Evolutionary conservation across 805 yeast genomes (phyloP), one percentile per base, ranked within the genome.

Genomic region (Saccharomycopsis oosterbeekiorum): DNA sequence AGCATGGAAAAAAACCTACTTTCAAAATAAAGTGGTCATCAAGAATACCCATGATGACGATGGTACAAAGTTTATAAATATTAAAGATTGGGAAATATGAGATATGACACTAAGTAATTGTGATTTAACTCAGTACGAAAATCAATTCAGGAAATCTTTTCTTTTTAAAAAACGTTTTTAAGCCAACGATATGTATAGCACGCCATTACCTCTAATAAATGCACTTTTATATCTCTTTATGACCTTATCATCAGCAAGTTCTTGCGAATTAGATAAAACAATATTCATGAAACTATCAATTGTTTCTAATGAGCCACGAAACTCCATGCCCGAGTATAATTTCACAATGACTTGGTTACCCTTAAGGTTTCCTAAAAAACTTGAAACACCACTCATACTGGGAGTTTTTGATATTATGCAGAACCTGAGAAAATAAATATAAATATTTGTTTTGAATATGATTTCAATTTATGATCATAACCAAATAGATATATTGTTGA

Each of bases 211-310:
- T 73, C 96, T 82, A 66, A 90, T 83, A 70, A 90, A 90, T 36
- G 89, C 91, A 72, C 89, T 96, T 39, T 89, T 89, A 64, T 83
- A 85, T 34, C 73, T 75, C 64, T 79, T 81, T 42, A 79, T 81
- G 54, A 71, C 69, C 56, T 78, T 77, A 6, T 80, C 81, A 59
- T 76, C 74, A 40, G 82, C 81, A 55, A 74, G 72, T 70, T 94
- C 99, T 56, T 82, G 78, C 3, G 96, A 84, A 11, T 64, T 36
- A 64, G 84, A 80, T 60, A 94, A 78, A 1, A 93, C 96, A 57
- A 94, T 86, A 74, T 94, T 94, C 97, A 94, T 91, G 76, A 85
- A 94, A 9, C 98, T 98, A 71, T 94, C 99, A 62, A 94, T 92
- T 50, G 97, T 89, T 67, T 89, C 93, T 65, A 89, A 78, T 57